Percentiles rank a stretch among this genome's conserved stretches.
Conservation (phyloP, 2,329 filamentous ascomycete species). For the Fusarium napiforme region DNA sequence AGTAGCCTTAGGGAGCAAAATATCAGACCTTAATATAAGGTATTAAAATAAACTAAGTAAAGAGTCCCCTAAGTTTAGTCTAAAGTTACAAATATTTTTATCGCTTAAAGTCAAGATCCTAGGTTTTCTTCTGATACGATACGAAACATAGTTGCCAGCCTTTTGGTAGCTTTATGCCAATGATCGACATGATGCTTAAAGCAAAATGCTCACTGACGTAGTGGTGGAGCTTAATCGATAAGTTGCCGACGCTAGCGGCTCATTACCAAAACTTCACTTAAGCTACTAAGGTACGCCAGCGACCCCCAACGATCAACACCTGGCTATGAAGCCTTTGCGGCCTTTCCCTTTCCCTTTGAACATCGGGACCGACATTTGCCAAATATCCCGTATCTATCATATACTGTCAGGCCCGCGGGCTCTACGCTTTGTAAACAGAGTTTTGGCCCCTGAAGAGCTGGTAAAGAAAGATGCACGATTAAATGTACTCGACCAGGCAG, state of each 20-base stretch:
- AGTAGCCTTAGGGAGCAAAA: background rate
- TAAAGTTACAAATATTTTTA: background rate
- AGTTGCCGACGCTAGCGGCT: slow-evolving; percentile 41
- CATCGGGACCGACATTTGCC: slow-evolving; percentile 84
- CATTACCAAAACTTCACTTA: slow-evolving; percentile 8
- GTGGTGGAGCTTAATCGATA: slow-evolving; percentile 39
- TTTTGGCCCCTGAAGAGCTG: slow-evolving; percentile 56
- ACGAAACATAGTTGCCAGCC: background rate
- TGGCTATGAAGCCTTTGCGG: slow-evolving; percentile 48
- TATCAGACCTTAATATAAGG: background rate
- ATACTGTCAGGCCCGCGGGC: slow-evolving; percentile 62
- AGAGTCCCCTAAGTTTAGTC: background rate
- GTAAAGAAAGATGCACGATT: slow-evolving; percentile 39
- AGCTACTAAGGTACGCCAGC: no score
- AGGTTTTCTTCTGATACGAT: background rate
- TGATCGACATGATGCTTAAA: background rate
- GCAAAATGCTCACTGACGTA: slow-evolving; percentile 23
- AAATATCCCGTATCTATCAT: slow-evolving; percentile 70
- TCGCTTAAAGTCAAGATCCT: background rate
- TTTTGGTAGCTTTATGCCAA: background rate
- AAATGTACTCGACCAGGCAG: slow-evolving; percentile 13
- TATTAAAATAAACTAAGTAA: background rate
- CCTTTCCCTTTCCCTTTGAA: slow-evolving; percentile 73
- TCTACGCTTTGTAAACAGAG: slow-evolving; percentile 58
- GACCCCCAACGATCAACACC: background rate